A percentile compares a stretch with the other conserved stretches of the same genome.
Conservation (phyloP, 169 alveolate species). For the Plasmodium gonderi region DNA sequence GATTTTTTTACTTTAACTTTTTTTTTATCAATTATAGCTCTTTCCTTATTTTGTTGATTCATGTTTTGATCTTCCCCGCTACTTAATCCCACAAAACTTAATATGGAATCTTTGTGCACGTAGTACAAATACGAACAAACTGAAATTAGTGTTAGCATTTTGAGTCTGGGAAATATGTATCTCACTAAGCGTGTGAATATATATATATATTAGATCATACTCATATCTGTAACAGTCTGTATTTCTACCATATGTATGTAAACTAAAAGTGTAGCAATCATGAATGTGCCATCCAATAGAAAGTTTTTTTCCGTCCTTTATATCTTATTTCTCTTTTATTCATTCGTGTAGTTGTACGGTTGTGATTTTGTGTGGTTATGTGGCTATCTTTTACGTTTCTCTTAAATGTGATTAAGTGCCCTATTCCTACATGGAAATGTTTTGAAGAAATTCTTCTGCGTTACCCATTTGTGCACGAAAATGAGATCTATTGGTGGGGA, state of each 20-base stretch:
- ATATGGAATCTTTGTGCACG: constrained; percentile 57
- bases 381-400: background rate
- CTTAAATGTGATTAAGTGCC: background rate
- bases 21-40: background rate
- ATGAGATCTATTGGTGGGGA: background rate
- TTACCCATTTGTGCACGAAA: background rate
- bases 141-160: constrained; percentile 70
- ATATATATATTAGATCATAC: background rate
- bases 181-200: background rate
- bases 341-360: no score
- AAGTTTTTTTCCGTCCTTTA: background rate
- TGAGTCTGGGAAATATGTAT: constrained; percentile 1
- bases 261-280: background rate
- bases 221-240: background rate
- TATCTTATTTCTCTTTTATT: background rate
- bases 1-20: constrained; percentile 21
- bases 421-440: background rate
- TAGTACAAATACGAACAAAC: constrained; percentile 67
- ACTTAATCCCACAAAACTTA: constrained; percentile 40
- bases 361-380: background rate
- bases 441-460: background rate
- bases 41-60: background rate
- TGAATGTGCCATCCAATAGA: background rate
- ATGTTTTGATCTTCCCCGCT: constrained; percentile 19
- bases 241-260: background rate